phyloP scores from a whole-genome alignment of 352 stramenopile genomes.

The Phytophthora uliginosa region DNA sequence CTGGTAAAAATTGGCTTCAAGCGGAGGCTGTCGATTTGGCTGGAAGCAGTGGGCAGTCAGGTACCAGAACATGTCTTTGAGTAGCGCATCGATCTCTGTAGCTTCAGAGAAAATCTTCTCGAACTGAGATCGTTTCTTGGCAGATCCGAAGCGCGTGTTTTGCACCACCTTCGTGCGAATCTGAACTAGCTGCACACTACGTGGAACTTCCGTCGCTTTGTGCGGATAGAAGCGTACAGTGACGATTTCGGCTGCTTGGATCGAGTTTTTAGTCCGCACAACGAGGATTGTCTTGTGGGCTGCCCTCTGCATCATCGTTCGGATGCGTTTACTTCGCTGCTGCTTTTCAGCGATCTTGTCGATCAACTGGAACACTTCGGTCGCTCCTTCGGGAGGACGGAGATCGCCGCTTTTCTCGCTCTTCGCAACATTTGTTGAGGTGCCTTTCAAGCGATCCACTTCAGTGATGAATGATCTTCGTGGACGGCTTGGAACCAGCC shows the following conservation, averaged over 20 bases:
- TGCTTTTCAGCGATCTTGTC: slow-evolving; percentile 62
- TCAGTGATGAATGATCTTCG: slow-evolving; percentile 52
- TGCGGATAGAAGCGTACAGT: slow-evolving; percentile 65
- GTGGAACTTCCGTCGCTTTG: slow-evolving; percentile 58
- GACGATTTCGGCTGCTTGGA: slow-evolving; percentile 72
- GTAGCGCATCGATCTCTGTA: slow-evolving; percentile 57
- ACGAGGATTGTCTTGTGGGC: slow-evolving; percentile 82
- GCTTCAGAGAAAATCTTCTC: slow-evolving; percentile 51
- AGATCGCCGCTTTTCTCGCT: slow-evolving; percentile 9
- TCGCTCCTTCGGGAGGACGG: slow-evolving; percentile 31
- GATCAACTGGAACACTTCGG: slow-evolving; percentile 63
- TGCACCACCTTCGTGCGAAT: slow-evolving; percentile 65
- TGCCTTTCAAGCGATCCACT: slow-evolving; percentile 21
- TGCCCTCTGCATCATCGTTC: slow-evolving; percentile 69
- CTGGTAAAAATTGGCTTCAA: slow-evolving; percentile 61
- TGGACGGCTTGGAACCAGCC: slow-evolving; percentile 3
- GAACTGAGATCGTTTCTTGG: slow-evolving; percentile 49
- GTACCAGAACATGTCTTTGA: slow-evolving; percentile 87
- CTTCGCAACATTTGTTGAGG: slow-evolving; percentile 3
- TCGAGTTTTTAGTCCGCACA: slow-evolving; percentile 76
- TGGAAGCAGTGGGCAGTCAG: slow-evolving; percentile 73
- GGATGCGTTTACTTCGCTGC: slow-evolving; percentile 63
- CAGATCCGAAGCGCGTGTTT: slow-evolving; percentile 44
- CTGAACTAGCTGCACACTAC: slow-evolving; percentile 58
- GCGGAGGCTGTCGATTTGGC: slow-evolving; percentile 40